Conservation (phyloP, 1,139 yeast species). For the Geotrichum restrictum region DNA sequence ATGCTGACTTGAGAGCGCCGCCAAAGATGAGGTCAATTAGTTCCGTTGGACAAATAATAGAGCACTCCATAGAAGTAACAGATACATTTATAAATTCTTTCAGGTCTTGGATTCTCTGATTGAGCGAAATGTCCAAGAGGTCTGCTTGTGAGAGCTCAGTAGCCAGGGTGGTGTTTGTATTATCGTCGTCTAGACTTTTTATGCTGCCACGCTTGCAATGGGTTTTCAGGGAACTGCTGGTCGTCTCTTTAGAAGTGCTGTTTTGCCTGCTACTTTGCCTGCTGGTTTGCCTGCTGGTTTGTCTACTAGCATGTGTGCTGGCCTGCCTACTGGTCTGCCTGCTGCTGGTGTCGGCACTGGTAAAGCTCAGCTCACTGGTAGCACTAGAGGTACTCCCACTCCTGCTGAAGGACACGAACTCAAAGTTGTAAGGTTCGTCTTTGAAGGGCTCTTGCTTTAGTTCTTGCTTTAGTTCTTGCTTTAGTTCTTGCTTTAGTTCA, state of each 20-base stretch:
- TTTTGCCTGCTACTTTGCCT: no score
- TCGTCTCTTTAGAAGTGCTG: neutral
- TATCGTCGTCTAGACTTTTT: slow-evolving; percentile 3
- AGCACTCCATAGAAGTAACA: slow-evolving; percentile 54
- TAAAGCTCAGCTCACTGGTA: neutral
- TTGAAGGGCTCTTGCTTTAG: no score
- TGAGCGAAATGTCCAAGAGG: neutral
- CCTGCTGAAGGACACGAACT: neutral
- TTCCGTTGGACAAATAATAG: slow-evolving; percentile 48
- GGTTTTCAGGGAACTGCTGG: neutral
- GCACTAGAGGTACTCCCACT: slow-evolving; percentile 2
- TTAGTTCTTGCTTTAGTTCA: neutral
- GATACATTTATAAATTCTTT: slow-evolving; percentile 51
- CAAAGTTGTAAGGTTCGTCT: neutral
- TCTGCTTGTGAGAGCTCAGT: slow-evolving; percentile 20
- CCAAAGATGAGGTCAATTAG: slow-evolving; percentile 43
- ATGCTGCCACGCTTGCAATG: slow-evolving; percentile 3
- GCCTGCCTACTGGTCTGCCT: no score
- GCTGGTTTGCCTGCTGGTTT: neutral
- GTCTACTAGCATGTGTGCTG: neutral
- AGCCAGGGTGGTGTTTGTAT: slow-evolving; percentile 15
- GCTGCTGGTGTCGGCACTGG: neutral
- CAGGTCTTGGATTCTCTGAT: slow-evolving; percentile 24
- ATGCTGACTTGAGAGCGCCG: slow-evolving; percentile 34
- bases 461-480: neutral